Base-by-base conservation (phyloP, 495 filamentous ascomycete species). In the Pseudomonodictys pantanalensis region DNA sequence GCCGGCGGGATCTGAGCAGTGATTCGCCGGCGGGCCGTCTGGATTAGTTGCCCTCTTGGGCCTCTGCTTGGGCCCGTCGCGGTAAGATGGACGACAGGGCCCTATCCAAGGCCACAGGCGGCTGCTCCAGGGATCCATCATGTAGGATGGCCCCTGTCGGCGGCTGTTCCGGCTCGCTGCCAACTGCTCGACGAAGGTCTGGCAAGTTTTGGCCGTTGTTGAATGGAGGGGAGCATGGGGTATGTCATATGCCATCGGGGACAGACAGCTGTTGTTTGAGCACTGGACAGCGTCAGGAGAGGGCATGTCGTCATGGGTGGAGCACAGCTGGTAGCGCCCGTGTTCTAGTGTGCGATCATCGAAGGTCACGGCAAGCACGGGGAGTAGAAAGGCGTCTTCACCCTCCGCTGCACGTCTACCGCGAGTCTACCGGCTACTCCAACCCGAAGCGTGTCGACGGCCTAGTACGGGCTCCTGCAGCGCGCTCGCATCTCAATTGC, bases 221-320 rank as follows among this genome's bases (percentile, higher is more conserved):
- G 55, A 25, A 18, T 17, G 18, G 43, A 42, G 28, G 28, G 10
- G 6, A 17, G 33, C 20, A 41, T 22, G 29, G 42, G 41, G 17
- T 30, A 28, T 58, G 45, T 52, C 39, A 51, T 52, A 18, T 30
- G 11, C 8, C 17, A 12, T 7, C n/a, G 45, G 28, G 22, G 23
- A 26, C 10, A n/a, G 7, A 3, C 20, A 2, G 6, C 2, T 57
- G 44, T 33, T 25, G 43, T 2, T 42, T 30, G 17, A 30, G 32
- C 30, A 20, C 17, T 17, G 38, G 10, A 9, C 15, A 44, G 10
- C 28, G 18, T 1, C 30, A 33, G n/a, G 18, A 20, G 24, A 26
- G 9, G 56, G 30, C 17, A 20, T 60, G 32, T 60, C 56, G 56
- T 60, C 56, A 60, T 60, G 44, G 56, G 38, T 41, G 38, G 38